Evolutionary conservation across 2,329 filamentous ascomycete genomes (phyloP), one percentile per base, ranked within the genome.

Genomic region (Claviceps paspali): DNA sequence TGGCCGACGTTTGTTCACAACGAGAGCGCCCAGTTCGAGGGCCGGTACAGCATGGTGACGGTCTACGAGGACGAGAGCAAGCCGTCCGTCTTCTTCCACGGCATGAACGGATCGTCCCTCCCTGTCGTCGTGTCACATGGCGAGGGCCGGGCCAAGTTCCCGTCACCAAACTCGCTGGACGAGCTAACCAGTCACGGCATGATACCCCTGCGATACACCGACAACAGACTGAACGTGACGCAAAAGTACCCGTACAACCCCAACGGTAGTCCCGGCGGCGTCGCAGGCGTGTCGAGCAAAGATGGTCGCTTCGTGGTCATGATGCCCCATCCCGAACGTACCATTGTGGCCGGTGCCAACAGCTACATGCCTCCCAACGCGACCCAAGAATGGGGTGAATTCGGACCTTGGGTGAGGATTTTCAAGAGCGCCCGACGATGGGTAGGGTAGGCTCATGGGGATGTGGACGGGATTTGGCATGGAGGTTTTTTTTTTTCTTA

Each of bases 271-370:
- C 82, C 83, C 1, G 67, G 71, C 43, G 86, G 83, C 52, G 81
- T 94, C 45, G 82, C 86, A 1, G 85, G 79, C 53, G 79, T 92
- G 19, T 68, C 79, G 48, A 86, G 74, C 49, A 70, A 65, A 30
- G 79, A 93, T 52, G 86, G 86, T 10, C 71, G 83, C 40, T 82
- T 92, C 1, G 59, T 94, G 47, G 85, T 85, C 6, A 73, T 94
- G 63, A 94, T 95, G 86, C 87, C 87, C 43, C 86, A 94, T 57
- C 86, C 86, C 1, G 86, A 95, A 63, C 73, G 86, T n/a, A 92
- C 83, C 12, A 76, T 93, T 41, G 64, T 92, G 64, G 76, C 75
- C 40, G 82, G 84, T 41, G 78, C 86, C 42, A 76, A 70, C 33
- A 88, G 82, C 56, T 94, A 79, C 56, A 63, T 80, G 43, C 81